These are phyloP conservation scores for Penicillium sumatraense DNA, from an alignment of 2,329 filamentous ascomycete genomes.

Conservation along the genomic window DNA sequence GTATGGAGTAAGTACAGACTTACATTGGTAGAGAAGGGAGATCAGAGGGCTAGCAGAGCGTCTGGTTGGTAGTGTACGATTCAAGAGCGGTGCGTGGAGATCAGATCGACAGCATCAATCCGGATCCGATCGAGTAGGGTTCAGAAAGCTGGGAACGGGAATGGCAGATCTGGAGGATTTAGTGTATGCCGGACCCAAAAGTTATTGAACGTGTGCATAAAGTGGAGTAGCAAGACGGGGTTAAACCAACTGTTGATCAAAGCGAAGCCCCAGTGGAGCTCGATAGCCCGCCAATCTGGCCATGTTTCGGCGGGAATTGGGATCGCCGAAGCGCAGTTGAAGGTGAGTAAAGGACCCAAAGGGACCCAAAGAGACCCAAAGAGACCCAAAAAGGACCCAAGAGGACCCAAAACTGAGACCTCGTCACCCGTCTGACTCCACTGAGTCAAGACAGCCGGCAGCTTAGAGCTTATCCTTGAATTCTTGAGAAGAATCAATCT, in stretches of 20 bases:
- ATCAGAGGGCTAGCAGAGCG: background rate
- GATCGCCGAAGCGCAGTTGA: background rate
- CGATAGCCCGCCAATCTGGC: background rate
- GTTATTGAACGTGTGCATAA: slow-evolving; percentile 3
- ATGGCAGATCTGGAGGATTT: slow-evolving; percentile 3
- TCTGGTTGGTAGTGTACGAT: background rate
- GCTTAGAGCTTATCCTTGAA: background rate
- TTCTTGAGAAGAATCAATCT: background rate
- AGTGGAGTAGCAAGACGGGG: background rate
- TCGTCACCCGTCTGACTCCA: background rate
- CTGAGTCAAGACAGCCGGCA: background rate
- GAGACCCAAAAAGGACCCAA: background rate
- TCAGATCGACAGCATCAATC: background rate
- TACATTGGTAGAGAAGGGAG: no score
- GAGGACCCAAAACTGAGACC: slow-evolving; percentile 2
- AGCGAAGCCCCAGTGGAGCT: background rate
- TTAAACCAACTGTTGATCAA: background rate
- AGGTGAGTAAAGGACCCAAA: background rate
- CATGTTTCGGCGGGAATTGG: background rate
- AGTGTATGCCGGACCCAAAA: slow-evolving; percentile 1
- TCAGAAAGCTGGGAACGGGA: background rate
- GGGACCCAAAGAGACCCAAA: background rate
- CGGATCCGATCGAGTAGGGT: background rate
- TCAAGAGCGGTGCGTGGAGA: background rate
- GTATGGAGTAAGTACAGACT: no score